Evolutionary conservation across 2,329 filamentous ascomycete species (phyloP).

Genomic region (Paecilomyces fulvus): DNA sequence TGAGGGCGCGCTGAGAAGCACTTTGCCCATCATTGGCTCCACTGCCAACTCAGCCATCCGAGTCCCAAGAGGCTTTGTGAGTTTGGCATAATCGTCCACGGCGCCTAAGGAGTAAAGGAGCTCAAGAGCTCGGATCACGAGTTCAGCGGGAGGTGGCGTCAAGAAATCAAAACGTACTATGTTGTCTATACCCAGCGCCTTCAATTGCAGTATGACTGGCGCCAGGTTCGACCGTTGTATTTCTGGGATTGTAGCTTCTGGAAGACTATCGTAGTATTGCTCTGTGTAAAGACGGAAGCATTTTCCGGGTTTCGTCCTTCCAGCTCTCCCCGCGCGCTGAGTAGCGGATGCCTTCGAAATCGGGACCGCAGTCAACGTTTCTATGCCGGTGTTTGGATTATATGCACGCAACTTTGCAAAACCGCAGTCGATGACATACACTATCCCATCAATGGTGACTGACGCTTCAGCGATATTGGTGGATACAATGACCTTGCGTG

Average conservation of each 20-base stretch:
- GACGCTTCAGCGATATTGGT: conserved; percentile 97
- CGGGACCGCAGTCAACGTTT: conserved; percentile 71
- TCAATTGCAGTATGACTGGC: conserved; percentile 79
- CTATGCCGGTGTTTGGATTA: conserved; percentile 76
- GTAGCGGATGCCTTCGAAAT: conserved; percentile 89
- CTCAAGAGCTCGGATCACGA: conserved; percentile 79
- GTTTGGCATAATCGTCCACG: conserved; percentile 79
- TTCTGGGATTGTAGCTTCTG: conserved; percentile 72
- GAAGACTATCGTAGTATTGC: conserved; percentile 55
- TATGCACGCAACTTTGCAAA: conserved; percentile 86
- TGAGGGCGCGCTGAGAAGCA: conserved; percentile 62
- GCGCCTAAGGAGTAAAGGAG: conserved; percentile 80
- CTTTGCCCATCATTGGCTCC: conserved; percentile 93
- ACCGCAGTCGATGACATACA: conserved; percentile 82
- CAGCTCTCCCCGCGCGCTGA: conserved; percentile 82
- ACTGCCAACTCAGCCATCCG: conserved; percentile 90
- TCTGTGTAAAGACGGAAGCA: conserved; percentile 92
- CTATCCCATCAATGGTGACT: conserved; percentile 85
- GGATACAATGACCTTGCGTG: conserved; percentile 81
- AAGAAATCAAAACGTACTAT: conserved; percentile 84
- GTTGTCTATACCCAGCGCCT: conserved; percentile 92
- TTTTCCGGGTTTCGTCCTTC: conserved; percentile 81
- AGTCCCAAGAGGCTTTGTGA: conserved; percentile 78
- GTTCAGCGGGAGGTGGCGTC: conserved; percentile 73
- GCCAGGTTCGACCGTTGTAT: conserved; percentile 89